Evolutionary conservation across 176 grass and related monocot species (phyloP).

Genomic region (Musa troglodytarum): DNA sequence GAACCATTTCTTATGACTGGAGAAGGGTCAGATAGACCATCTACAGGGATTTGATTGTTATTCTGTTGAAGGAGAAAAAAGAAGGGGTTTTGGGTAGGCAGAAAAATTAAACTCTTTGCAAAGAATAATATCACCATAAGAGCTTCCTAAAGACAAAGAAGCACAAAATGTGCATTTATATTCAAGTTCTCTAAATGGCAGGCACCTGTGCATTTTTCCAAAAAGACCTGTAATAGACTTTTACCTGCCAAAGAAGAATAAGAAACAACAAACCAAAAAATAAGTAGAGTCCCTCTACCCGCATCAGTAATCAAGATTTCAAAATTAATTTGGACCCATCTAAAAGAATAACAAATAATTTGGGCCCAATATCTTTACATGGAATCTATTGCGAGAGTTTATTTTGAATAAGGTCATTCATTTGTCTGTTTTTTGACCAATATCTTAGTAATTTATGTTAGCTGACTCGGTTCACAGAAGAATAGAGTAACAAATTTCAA

Average conservation of each 20-base stretch:
- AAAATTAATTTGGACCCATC: neutral
- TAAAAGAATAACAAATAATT: neutral
- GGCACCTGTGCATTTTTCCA: slow-evolving; percentile 87
- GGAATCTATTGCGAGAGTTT: too few relatives aligned
- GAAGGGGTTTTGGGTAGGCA: neutral
- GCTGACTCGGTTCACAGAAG: too few relatives aligned
- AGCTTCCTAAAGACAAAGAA: slow-evolving; percentile 8
- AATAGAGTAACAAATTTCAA: too few relatives aligned
- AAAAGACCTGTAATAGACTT: slow-evolving; percentile 89
- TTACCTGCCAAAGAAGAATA: slow-evolving; percentile 62
- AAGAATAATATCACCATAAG: slow-evolving; percentile 11
- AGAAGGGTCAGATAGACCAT: slow-evolving; percentile 41
- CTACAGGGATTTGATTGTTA: slow-evolving; percentile 52
- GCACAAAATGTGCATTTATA: neutral
- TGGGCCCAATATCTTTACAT: too few relatives aligned
- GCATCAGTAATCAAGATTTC: neutral
- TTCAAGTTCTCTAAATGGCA: slow-evolving; percentile 13
- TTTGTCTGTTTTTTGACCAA: too few relatives aligned
- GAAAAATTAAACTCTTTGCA: neutral
- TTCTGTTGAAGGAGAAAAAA: slow-evolving; percentile 31
- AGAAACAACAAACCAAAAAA: slow-evolving; percentile 9
- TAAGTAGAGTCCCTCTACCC: neutral
- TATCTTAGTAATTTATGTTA: too few relatives aligned
- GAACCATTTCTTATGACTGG: slow-evolving; percentile 57
- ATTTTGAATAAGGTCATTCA: too few relatives aligned